Base-by-base conservation (phyloP, 768 basidiomycete genomes). In the Suillus americanus region DNA sequence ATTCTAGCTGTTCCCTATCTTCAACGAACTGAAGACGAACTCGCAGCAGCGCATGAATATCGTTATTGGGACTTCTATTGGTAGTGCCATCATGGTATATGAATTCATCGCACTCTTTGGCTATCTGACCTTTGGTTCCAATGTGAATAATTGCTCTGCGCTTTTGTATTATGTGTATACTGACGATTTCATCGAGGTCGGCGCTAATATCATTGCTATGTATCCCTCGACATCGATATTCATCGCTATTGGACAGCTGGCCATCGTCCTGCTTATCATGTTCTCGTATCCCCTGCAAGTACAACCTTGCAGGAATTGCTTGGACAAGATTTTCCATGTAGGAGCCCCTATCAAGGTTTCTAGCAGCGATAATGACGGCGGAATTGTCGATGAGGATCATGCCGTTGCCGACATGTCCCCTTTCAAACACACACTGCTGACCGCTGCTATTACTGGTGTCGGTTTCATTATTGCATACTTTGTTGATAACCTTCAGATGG, bases 201-300 rank as follows among this genome's bases (percentile, higher is more conserved):
- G 91, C 38, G 86, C 90, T 45, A 97, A 98, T 78, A 91, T 98
- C 70, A 92, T 98, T 68, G 94, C 93, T 28, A 97, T 97, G 92
- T 95, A 94, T 72, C 92, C 92, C 4, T 85, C 89, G 7, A 95
- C 93, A 0, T 95, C 95, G 43, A 78, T 96, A 48, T 94, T 97
- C 77, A 91, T 99, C 68, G 95, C 97, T 38, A 71, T 96, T 64
- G 97, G 97, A 10, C 94, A 97, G 71, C 78, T 97, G 12, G 97
- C 96, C 13, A 97, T 99, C 74, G 91, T 94, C 45, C 79, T 92
- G 54, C 84, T 97, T 33, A 95, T 99, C 63, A 79, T 94, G 63
- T 94, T 97, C 72, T 95, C 93, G 20, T 97, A 99, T 76, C 96
- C 97, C 0, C 75, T 99, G 60, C 97, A 99, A 77, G 90, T 97